Evolutionary conservation across 768 basidiomycete genomes (phyloP), one percentile per base, ranked within the genome.

Genomic region (Suillus fuscotomentosus): DNA sequence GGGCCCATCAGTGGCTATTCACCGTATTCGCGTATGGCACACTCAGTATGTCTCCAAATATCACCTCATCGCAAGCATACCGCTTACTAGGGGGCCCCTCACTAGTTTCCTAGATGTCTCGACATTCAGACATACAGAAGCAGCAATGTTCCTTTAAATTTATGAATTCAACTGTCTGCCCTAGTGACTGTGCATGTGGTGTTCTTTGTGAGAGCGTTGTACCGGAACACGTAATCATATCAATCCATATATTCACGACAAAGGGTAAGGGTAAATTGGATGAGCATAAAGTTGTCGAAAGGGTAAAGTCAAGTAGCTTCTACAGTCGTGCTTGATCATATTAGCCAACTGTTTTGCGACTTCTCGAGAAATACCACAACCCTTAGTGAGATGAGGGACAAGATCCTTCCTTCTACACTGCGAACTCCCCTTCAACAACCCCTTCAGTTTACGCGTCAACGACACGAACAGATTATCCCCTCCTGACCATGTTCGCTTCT

Each of bases 361-460:
- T 6, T 72, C 74, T 14, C 60, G 57, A 31, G 74, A 70, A 67
- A 76, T 63, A 43, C 65, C 67, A 54, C 75, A 76, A 20, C 73
- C 75, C 17, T 62, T n/a, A 27, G 60, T 68, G 60, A 75, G 65
- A 39, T 69, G 61, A 45, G 63, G 60, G 50, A 70, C 5, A 3
- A 72, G 34, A 8, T 73, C 65, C 60, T 36, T 72, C 59, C 50
- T 65, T 36, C 64, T 72, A n/a, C 6, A 72, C 67, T n/a, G 61
- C 47, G 1, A 17, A 24, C 13, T 54, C 20, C 53, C 67, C 48
- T 54, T 38, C 51, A 75, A 61, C 11, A 76, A 61, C 36, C 45
- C 55, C 59, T 11, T 62, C 68, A 73, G 61, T 13, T 48, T 61
- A 34, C 20, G 43, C 41, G 38, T 60, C 14, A 72, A 6, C 60